These are phyloP conservation scores for Puya raimondii DNA, from an alignment of 176 grass and related monocot species.

Conservation along the genomic window DNA sequence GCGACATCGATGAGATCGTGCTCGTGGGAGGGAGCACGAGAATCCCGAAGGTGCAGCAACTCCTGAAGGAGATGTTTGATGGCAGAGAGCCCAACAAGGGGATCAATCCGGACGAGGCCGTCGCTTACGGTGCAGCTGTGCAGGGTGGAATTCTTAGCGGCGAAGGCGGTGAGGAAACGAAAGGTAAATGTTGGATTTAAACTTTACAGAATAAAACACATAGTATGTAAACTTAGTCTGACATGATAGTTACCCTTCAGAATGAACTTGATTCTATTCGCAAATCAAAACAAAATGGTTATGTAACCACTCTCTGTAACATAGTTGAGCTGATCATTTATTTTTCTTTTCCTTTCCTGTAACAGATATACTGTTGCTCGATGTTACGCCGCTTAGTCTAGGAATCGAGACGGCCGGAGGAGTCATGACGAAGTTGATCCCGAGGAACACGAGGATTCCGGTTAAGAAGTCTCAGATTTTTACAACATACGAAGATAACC, in stretches of 20 bases:
- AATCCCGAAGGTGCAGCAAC: slow-evolving; percentile 26
- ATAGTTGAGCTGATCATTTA: neutral
- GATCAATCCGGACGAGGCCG: slow-evolving; percentile 44
- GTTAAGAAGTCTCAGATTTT: slow-evolving; percentile 32
- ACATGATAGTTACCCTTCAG: too few relatives aligned
- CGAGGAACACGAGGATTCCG: slow-evolving; percentile 30
- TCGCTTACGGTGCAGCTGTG: slow-evolving; percentile 32
- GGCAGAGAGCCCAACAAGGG: slow-evolving; percentile 24
- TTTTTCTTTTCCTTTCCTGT: neutral
- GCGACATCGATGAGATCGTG: slow-evolving; percentile 25
- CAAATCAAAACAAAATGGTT: too few relatives aligned
- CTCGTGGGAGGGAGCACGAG: slow-evolving; percentile 33
- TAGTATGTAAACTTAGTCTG: too few relatives aligned
- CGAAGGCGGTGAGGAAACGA: slow-evolving; percentile 20
- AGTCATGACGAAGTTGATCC: slow-evolving; percentile 39
- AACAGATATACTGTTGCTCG: slow-evolving; percentile 18
- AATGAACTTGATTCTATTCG: too few relatives aligned
- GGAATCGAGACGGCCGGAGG: slow-evolving; percentile 35
- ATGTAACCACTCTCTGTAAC: too few relatives aligned
- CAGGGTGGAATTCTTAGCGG: slow-evolving; percentile 26
- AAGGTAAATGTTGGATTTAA: slow-evolving; percentile 7
- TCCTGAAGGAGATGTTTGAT: slow-evolving; percentile 8
- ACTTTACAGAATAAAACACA: too few relatives aligned
- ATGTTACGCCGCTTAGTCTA: slow-evolving; percentile 22
- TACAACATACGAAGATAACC: slow-evolving; percentile 34